These are phyloP conservation scores for Cucumis cinereus DNA, from an alignment of 306 rosid genomes.

Conservation along the genomic window DNA sequence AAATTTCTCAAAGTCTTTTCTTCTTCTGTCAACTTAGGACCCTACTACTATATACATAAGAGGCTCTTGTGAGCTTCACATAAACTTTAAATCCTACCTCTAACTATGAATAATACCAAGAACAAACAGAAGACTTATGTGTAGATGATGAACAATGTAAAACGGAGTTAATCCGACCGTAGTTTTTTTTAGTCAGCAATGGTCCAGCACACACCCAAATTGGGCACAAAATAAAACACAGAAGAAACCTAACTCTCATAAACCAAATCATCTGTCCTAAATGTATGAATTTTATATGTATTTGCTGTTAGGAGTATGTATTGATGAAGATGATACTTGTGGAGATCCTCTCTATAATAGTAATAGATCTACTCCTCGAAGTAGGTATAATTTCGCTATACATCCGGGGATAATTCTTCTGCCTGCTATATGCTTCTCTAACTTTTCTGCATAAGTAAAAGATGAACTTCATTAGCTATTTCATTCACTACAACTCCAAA, in stretches of 20 bases:
- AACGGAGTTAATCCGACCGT: conserved; percentile 14
- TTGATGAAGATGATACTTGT: conserved; percentile 34
- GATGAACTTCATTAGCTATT: not conserved
- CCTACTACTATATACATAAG: conserved; percentile 6
- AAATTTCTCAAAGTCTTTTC: not conserved
- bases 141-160: conserved; percentile 1
- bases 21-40: not conserved
- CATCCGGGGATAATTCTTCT: conserved; percentile 51
- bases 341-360: conserved; percentile 45
- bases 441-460: conserved; percentile 33
- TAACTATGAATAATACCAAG: conserved; percentile 6
- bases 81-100: conserved; percentile 5
- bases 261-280: conserved; percentile 41
- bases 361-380: conserved; percentile 55
- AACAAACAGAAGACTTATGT: conserved; percentile 6
- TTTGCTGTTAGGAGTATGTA: conserved; percentile 90
- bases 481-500: not conserved
- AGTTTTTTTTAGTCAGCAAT: conserved; percentile 33
- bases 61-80: conserved; percentile 9
- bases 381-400: conserved; percentile 76
- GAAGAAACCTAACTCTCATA: conserved; percentile 28
- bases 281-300: conserved; percentile 51
- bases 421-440: conserved; percentile 66
- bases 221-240: conserved; percentile 15
- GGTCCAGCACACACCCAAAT: conserved; percentile 35